A percentile compares a stretch with the other conserved stretches of the same genome.
Evolutionary conservation across 441 rosid species (phyloP).

Genomic region (Jatropha multifida): DNA sequence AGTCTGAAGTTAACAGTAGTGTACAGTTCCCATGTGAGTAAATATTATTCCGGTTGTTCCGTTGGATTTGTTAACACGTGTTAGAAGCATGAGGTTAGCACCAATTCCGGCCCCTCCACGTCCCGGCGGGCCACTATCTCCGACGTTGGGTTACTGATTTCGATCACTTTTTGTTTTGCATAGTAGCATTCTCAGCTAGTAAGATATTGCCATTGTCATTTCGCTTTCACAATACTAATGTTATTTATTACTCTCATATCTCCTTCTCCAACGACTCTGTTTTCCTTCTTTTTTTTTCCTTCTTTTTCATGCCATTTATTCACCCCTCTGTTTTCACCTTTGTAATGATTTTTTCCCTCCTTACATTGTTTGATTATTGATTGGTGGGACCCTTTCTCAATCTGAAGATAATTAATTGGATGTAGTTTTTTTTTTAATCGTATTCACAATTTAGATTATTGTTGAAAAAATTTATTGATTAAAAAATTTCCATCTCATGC

Average conservation of each 20-base stretch:
- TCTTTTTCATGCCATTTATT: too few relatives aligned
- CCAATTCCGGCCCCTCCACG: slow-evolving; percentile 9
- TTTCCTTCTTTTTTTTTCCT: not conserved
- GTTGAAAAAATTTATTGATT: too few relatives aligned
- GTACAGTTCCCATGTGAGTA: not conserved
- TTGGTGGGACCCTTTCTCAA: too few relatives aligned
- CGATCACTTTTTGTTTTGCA: not conserved
- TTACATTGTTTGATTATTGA: too few relatives aligned
- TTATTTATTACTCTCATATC: not conserved
- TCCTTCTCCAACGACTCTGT: not conserved
- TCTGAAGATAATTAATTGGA: too few relatives aligned
- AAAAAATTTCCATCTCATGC: too few relatives aligned
- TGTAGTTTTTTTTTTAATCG: too few relatives aligned
- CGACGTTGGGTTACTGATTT: not conserved
- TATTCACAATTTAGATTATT: too few relatives aligned
- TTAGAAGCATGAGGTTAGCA: not conserved
- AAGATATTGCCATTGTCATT: slow-evolving; percentile 9
- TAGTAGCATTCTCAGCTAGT: not conserved
- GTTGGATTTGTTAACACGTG: slow-evolving; percentile 15
- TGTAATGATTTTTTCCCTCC: too few relatives aligned
- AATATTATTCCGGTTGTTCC: slow-evolving; percentile 18
- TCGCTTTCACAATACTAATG: slow-evolving; percentile 21
- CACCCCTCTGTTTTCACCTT: too few relatives aligned
- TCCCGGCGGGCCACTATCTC: slow-evolving; percentile 14
- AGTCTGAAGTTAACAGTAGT: not conserved